Evolutionary conservation across 768 basidiomycete species (phyloP), one percentile per base, ranked within the genome.

Genomic region (Cantharellus cinnabarinus): DNA sequence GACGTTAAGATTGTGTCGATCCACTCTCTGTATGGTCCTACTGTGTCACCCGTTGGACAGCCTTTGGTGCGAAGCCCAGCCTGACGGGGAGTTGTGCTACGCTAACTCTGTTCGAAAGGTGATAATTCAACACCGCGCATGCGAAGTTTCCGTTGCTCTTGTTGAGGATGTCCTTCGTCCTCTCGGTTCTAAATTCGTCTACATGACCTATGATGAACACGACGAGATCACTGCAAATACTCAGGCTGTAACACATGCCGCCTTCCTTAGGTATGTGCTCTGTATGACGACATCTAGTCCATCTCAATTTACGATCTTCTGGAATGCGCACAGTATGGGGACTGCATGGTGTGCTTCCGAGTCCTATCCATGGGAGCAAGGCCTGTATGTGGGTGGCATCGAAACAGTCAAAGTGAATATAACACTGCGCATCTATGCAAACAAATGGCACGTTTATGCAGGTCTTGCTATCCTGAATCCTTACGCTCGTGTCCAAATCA

Each of bases 341-440:
- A 94, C 90, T 0, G 95, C 95, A 0, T 99, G 95, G 95, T 78
- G 79, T 41, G 76, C 78, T 42, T 75, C 80, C 5, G 70, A 73
- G 4, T 74, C 77, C 29, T 98, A 95, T 68, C 95, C 95, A 2
- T 98, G 95, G 95, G 94, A 97, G 70, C 79, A 85, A 44, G 87
- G 89, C 0, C 80, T 86, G 54, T 98, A 98, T 70, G 89, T 95
- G 39, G 89, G 91, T 34, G 95, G 95, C 0, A 91, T 99, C 65
- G 95, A 99, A 69, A 93, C 89, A 1, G 90, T 90, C 65, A 99
- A 99, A 71, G 91, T 90, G 65, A 99, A 99, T 75, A 84, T 97
- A 70, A 82, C 86, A 62, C 78, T 95, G 20, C 88, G 95, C 0
- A 98, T 99, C 66, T 99, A 97, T 70, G 79, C 89, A 50, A 95